Evolutionary conservation across 495 filamentous ascomycete genomes (phyloP).

Genomic region (Aspergillus campestris): DNA sequence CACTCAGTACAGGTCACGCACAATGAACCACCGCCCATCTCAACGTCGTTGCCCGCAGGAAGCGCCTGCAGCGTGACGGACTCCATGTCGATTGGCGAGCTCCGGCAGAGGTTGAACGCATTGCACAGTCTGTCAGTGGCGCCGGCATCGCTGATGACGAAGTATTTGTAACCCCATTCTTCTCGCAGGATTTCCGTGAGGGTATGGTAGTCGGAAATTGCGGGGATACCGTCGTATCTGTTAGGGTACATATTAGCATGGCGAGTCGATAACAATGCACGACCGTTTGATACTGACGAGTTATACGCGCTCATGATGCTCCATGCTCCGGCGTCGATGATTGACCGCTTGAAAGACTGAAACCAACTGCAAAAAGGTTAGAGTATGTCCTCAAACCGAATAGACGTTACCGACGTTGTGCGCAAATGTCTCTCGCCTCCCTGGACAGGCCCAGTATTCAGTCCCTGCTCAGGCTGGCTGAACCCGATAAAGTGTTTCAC

Average conservation of each 20-base stretch:
- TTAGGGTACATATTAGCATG: background rate
- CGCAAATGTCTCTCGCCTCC: conserved; percentile 59
- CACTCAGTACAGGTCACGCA: conserved; percentile 7
- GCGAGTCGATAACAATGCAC: background rate
- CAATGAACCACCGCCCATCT: conserved; percentile 68
- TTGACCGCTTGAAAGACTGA: conserved; percentile 56
- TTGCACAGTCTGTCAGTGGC: conserved; percentile 57
- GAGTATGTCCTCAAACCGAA: background rate
- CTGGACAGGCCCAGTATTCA: conserved; percentile 61
- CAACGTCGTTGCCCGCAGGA: conserved; percentile 61
- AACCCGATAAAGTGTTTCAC: conserved; percentile 65
- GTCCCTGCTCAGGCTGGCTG: conserved; percentile 56
- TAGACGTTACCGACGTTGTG: conserved; percentile 37
- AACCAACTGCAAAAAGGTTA: conserved; percentile 36
- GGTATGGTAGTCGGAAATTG: conserved; percentile 50
- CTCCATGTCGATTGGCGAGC: conserved; percentile 49
- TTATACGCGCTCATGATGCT: conserved; percentile 62
- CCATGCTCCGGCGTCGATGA: conserved; percentile 58
- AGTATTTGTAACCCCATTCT: conserved; percentile 65
- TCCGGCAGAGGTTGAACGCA: conserved; percentile 52
- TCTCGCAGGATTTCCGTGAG: conserved; percentile 57
- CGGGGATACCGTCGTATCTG: conserved; percentile 55
- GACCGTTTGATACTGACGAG: conserved; percentile 31
- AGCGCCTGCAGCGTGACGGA: conserved; percentile 48
- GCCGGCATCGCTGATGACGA: conserved; percentile 51